These are phyloP conservation scores for Avena atlantica DNA, from an alignment of 176 grass and related monocot genomes.

Conservation along the genomic window DNA sequence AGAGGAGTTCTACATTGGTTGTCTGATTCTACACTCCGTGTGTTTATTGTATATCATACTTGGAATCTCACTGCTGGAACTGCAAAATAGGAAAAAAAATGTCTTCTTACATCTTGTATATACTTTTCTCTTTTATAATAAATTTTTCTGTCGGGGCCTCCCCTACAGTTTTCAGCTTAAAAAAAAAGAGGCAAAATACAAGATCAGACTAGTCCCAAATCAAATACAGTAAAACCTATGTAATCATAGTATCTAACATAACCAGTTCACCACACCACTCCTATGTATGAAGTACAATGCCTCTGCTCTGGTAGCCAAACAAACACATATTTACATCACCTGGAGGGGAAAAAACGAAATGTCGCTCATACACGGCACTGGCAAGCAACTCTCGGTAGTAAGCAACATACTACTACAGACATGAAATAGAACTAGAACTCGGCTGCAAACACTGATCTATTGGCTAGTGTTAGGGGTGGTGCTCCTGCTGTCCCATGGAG, in stretches of 20 bases:
- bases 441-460: conserved; percentile 14
- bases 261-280: conserved; percentile 2
- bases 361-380: conserved; percentile 21
- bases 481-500: conserved; percentile 60
- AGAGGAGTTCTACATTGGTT: not conserved
- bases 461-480: conserved; percentile 76
- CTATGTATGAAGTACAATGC: conserved; percentile 22
- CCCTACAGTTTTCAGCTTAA: too few species aligned
- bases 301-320: conserved; percentile 42
- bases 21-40: not conserved
- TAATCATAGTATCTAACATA: not conserved
- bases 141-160: too few species aligned
- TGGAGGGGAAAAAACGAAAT: not conserved
- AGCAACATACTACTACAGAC: not conserved
- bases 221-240: not conserved
- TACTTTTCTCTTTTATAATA: too few species aligned
- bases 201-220: not conserved
- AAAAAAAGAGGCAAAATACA: not conserved
- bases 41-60: not conserved
- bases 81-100: not conserved
- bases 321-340: conserved; percentile 45
- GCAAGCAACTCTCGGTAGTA: conserved; percentile 7
- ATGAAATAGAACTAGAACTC: not conserved
- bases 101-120: too few species aligned
- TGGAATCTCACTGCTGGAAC: not conserved